Base-by-base conservation (phyloP, 2,329 filamentous ascomycete species). In the Exophiala aquamarina region DNA sequence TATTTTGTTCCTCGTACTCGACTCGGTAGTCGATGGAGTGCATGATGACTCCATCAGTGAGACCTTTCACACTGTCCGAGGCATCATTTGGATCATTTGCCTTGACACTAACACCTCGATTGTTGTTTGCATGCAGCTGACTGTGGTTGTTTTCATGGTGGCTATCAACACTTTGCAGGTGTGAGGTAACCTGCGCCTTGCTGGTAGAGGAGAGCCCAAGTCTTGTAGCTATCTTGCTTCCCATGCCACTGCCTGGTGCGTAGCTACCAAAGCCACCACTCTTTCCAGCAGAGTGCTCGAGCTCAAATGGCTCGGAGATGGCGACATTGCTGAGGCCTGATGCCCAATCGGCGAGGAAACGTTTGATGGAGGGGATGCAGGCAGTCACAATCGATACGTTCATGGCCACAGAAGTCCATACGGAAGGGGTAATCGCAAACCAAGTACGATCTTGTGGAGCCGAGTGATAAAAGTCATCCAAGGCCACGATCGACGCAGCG, bases 311-410 rank as follows among this genome's bases (percentile, higher is more conserved):
- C 38, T 60, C 56, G 9, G 52, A 47, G 13, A 61, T 47, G 28
- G 49, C 55, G 10, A 57, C 55, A 6, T 49, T 49, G 46, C 58
- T 61, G 19, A 62, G 47, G 3, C 60, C 60, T 3, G 59, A 56
- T 18, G 50, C 53, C 37, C 58, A 53, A 38, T 58, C 56, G 33
- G 57, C 52, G 11, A 63, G 50, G 35, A 61, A 55, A 7, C 53
- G 58, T 20, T 57, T 57, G 41, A 57, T 49, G 3, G 48, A 52
- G 6, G 60, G 60, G 20, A 63, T 57, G 38, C 59, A 61, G 10
- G 60, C 50, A 2, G 60, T 57, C 26, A 63, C 49, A 48, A 63
- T 56, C 14, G 57, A 57, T n/a, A 54, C 33, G 40, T 52, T 52
- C 17, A 61, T 31, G 13, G 52, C 47, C 26, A 52, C 52, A 19